phyloP scores from a whole-genome alignment of 805 yeast species.

The Saturnispora quitensis region DNA sequence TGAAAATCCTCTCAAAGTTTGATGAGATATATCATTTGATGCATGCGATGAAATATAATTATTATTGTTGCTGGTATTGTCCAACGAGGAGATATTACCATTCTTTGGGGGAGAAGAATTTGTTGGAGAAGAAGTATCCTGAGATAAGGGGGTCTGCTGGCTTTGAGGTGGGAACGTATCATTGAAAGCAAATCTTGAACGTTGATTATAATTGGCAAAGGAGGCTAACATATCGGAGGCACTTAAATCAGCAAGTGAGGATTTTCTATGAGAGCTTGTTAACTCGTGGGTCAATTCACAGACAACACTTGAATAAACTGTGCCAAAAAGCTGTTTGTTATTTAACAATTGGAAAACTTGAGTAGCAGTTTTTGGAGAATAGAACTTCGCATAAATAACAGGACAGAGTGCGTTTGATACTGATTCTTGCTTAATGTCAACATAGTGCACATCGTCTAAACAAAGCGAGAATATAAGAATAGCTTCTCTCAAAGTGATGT shows the following conservation, averaged over 20 bases:
- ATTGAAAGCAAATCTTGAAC: slow-evolving; percentile 5
- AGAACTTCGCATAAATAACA: slow-evolving; percentile 37
- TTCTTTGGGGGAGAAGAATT: slow-evolving; percentile 7
- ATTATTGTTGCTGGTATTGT: not conserved
- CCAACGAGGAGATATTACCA: not conserved
- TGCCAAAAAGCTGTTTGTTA: slow-evolving; percentile 41
- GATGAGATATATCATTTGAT: not conserved
- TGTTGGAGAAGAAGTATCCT: slow-evolving; percentile 8
- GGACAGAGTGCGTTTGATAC: slow-evolving; percentile 18
- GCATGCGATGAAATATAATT: slow-evolving; percentile 1
- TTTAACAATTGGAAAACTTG: slow-evolving; percentile 34
- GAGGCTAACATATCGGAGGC: slow-evolving; percentile 3
- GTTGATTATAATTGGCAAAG: slow-evolving; percentile 6
- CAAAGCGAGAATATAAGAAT: slow-evolving; percentile 60
- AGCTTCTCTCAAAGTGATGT: slow-evolving; percentile 59
- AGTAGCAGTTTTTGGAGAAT: slow-evolving; percentile 34
- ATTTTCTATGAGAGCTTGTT: not conserved
- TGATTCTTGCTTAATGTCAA: slow-evolving; percentile 29
- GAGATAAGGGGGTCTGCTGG: not conserved
- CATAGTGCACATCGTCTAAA: slow-evolving; percentile 41
- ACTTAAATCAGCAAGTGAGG: slow-evolving; percentile 4
- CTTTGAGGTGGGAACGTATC: not conserved
- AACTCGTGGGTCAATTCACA: slow-evolving; percentile 27
- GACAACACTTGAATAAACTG: slow-evolving; percentile 32
- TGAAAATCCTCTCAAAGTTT: not conserved